Percentiles rank a stretch among this genome's conserved stretches.
These are phyloP conservation scores for Sanchytrium tribonematis DNA, from an alignment of 371 early-diverging fungal species.

Conservation along the genomic window DNA sequence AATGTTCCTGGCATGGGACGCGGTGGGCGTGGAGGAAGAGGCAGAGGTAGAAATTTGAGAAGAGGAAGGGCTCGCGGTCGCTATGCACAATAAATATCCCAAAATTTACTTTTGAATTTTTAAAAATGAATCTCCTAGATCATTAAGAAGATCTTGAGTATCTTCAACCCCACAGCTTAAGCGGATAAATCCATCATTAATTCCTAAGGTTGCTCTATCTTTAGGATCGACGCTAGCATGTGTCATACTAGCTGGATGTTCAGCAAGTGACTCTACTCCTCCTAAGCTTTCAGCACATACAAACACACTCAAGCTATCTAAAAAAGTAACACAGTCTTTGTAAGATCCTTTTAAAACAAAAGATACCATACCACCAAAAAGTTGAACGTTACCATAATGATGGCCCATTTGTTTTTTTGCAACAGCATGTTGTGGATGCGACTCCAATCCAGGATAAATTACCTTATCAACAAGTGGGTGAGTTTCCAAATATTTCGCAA, in stretches of 20 bases:
- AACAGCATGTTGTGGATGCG: slow-evolving; percentile 51
- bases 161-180: slow-evolving; percentile 58
- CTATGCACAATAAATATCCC: too few relatives aligned
- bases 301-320: slow-evolving; percentile 32
- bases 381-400: too few relatives aligned
- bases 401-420: slow-evolving; percentile 34
- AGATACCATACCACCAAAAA: slow-evolving; percentile 62
- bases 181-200: slow-evolving; percentile 51
- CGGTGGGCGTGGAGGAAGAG: too few relatives aligned
- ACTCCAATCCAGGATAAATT: slow-evolving; percentile 51
- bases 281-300: slow-evolving; percentile 58
- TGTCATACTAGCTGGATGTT: slow-evolving; percentile 70
- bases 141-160: slow-evolving; percentile 47
- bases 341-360: slow-evolving; percentile 40
- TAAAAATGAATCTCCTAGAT: slow-evolving; percentile 22
- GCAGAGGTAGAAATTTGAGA: too few relatives aligned
- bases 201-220: slow-evolving; percentile 37
- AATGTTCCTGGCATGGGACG: too few relatives aligned
- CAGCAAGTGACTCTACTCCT: slow-evolving; percentile 47
- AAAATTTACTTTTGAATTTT: too few relatives aligned
- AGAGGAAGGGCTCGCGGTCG: too few relatives aligned
- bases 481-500: slow-evolving; percentile 35
- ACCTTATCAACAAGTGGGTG: slow-evolving; percentile 32
- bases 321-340: slow-evolving; percentile 29
- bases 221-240: slow-evolving; percentile 49